Evolutionary conservation across 192 early-diverging fungal species (phyloP).

Genomic region (Allomyces macrogynus): DNA sequence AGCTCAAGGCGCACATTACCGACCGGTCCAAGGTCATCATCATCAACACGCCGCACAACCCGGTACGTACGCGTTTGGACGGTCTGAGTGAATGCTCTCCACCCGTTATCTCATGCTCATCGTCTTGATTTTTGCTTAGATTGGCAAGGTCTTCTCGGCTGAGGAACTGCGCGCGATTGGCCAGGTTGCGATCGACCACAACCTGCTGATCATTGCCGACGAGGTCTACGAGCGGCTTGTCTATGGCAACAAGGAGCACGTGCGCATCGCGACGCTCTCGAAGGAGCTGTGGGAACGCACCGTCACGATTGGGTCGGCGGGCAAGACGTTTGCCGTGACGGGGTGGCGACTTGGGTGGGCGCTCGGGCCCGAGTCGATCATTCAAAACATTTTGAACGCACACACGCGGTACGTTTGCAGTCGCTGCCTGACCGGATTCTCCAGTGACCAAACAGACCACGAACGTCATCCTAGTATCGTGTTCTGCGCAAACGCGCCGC

Average conservation of each 20-base stretch:
- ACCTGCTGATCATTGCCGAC: conserved; percentile 74
- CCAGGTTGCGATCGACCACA: conserved; percentile 48
- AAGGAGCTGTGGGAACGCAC: conserved; percentile 71
- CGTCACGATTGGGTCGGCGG: conserved; percentile 76
- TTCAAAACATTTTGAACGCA: conserved; percentile 54
- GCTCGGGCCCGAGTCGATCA: conserved; percentile 50
- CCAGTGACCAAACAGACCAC: no score
- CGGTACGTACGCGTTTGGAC: conserved; percentile 16
- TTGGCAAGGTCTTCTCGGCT: conserved; percentile 61
- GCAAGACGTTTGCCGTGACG: conserved; percentile 87
- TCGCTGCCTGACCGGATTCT: no score
- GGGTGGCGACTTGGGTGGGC: conserved; percentile 96
- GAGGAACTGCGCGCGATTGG: conserved; percentile 58
- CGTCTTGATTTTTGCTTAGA: background rate
- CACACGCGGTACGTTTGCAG: conserved; percentile 27
- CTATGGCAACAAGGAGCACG: conserved; percentile 37
- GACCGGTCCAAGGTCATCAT: conserved; percentile 66
- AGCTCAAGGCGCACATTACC: conserved; percentile 54
- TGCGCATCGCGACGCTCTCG: conserved; percentile 63
- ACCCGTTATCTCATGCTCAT: background rate
- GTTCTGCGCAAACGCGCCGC: background rate
- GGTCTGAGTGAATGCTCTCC: background rate
- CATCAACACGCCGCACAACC: conserved; percentile 93
- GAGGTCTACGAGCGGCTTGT: conserved; percentile 95
- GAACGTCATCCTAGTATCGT: background rate